Evolutionary conservation across 2,329 filamentous ascomycete genomes (phyloP).

Genomic region (Pseudogymnoascus sp.): DNA sequence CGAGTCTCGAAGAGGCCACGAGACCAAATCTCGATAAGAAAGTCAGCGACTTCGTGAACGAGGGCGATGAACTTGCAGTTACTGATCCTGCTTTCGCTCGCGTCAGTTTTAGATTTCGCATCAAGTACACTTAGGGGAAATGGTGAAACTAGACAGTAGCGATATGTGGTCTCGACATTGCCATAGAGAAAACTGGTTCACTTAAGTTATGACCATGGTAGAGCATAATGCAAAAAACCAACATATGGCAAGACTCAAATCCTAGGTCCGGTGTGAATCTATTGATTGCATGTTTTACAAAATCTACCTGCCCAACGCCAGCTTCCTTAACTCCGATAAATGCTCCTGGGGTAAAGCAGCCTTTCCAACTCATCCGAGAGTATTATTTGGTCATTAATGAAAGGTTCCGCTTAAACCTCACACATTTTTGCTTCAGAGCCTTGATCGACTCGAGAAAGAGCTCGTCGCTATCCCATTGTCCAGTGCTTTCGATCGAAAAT

Average conservation of each 20-base stretch:
- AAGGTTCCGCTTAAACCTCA: slow-evolving; percentile 64
- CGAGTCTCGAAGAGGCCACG: slow-evolving; percentile 76
- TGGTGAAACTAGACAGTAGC: neutral
- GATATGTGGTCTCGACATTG: neutral
- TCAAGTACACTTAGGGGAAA: slow-evolving; percentile 20
- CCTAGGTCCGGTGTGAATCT: neutral
- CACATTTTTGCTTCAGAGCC: slow-evolving; percentile 77
- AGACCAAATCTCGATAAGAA: slow-evolving; percentile 74
- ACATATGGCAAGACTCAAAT: neutral
- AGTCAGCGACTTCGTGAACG: slow-evolving; percentile 65
- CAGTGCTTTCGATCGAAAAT: slow-evolving; percentile 88
- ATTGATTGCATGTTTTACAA: slow-evolving; percentile 12
- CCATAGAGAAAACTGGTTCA: neutral
- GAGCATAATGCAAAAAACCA: neutral
- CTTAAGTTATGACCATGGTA: neutral
- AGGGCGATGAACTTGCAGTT: slow-evolving; percentile 85
- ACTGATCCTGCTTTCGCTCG: slow-evolving; percentile 78
- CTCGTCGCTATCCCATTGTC: slow-evolving; percentile 89
- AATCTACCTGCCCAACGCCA: slow-evolving; percentile 22
- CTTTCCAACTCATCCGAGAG: slow-evolving; percentile 2
- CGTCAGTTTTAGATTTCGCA: slow-evolving; percentile 28
- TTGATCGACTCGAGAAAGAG: slow-evolving; percentile 86
- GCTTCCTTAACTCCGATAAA: slow-evolving; percentile 25
- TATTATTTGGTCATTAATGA: slow-evolving; percentile 48
- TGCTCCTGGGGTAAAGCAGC: slow-evolving; percentile 16